Conservation (phyloP, 2,329 filamentous ascomycete genomes). For the Cordyceps fumosorosea region DNA sequence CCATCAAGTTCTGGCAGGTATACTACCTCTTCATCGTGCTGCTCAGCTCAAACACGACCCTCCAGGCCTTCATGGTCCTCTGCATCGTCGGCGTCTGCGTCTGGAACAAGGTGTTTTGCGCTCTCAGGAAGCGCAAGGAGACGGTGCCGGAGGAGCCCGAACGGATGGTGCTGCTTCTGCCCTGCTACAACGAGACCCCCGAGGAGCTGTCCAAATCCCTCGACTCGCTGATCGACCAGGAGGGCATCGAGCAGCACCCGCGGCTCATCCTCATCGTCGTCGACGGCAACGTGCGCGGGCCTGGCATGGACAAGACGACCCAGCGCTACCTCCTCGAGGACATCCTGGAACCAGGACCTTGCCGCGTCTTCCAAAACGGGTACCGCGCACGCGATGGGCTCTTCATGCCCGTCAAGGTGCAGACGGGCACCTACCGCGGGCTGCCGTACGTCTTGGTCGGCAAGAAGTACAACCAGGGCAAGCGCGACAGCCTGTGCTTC, state of each 20-base stretch:
- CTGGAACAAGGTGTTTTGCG: slow-evolving; percentile 25
- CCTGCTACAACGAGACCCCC: slow-evolving; percentile 43
- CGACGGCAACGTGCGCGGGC: slow-evolving; percentile 40
- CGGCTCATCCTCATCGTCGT: slow-evolving; percentile 41
- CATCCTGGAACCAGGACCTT: slow-evolving; percentile 32
- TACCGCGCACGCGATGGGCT: slow-evolving; percentile 40
- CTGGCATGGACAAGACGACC: slow-evolving; percentile 41
- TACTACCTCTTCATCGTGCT: slow-evolving; percentile 39
- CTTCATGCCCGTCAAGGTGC: slow-evolving; percentile 39
- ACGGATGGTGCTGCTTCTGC: slow-evolving; percentile 38
- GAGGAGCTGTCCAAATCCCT: slow-evolving; percentile 38
- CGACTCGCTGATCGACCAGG: slow-evolving; percentile 39
- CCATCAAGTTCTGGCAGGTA: slow-evolving; percentile 31
- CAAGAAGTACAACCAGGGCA: slow-evolving; percentile 43
- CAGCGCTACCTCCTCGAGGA: slow-evolving; percentile 41
- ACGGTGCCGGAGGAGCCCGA: slow-evolving; percentile 32
- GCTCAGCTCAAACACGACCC: slow-evolving; percentile 38
- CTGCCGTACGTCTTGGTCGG: slow-evolving; percentile 41
- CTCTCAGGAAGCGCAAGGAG: slow-evolving; percentile 25
- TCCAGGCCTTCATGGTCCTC: slow-evolving; percentile 36
- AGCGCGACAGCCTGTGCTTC: slow-evolving; percentile 44
- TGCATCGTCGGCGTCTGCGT: slow-evolving; percentile 29
- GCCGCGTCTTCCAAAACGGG: slow-evolving; percentile 32
- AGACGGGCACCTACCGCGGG: slow-evolving; percentile 38
- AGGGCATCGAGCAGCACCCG: slow-evolving; percentile 34